These are phyloP conservation scores for Ogataea pini DNA, from an alignment of 805 yeast species.

Conservation along the genomic window DNA sequence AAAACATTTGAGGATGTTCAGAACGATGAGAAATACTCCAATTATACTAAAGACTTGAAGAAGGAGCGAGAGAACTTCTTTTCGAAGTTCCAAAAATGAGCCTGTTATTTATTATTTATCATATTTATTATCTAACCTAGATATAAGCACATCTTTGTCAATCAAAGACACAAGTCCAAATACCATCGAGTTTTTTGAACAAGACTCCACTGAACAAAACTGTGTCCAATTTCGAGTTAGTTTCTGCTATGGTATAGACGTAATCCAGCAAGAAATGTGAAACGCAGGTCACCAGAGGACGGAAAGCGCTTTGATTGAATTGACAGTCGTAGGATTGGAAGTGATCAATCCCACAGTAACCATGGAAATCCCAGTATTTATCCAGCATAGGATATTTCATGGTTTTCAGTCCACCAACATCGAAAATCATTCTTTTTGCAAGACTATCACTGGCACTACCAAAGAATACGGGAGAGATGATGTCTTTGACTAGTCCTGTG, in stretches of 20 bases:
- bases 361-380: constrained; percentile 51
- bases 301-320: constrained; percentile 46
- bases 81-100: constrained; percentile 28
- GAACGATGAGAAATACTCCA: constrained; percentile 25
- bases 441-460: constrained; percentile 51
- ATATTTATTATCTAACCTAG: not conserved
- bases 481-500: constrained; percentile 53
- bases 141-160: constrained; percentile 1
- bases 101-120: not conserved
- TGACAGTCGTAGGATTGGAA: constrained; percentile 41
- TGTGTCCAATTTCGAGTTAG: constrained; percentile 36
- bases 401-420: constrained; percentile 30
- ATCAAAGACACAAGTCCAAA: constrained; percentile 27
- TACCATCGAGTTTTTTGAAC: constrained; percentile 28
- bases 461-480: constrained; percentile 59
- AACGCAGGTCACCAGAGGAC: constrained; percentile 41
- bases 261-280: constrained; percentile 50
- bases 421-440: constrained; percentile 34
- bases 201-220: constrained; percentile 45
- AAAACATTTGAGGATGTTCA: constrained; percentile 28
- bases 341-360: constrained; percentile 43
- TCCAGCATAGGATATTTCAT: constrained; percentile 36
- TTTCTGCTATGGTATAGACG: constrained; percentile 36
- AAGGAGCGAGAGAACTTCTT: constrained; percentile 33
- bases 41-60: constrained; percentile 31